phyloP scores from a whole-genome alignment of 768 basidiomycete species.

The Auricularia cornea region DNA sequence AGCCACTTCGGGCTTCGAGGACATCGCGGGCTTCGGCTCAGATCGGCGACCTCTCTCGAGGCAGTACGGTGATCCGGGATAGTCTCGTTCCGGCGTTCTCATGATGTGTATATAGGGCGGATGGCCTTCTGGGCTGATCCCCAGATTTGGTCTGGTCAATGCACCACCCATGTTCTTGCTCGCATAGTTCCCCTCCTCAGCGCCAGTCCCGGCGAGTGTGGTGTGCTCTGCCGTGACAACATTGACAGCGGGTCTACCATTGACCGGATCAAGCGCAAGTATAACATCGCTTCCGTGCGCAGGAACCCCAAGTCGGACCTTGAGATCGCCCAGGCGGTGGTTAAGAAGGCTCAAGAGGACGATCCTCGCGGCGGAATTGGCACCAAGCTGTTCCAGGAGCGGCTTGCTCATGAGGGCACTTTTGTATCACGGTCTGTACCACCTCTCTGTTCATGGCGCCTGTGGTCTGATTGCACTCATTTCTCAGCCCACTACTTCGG shows the following conservation, averaged over 20 bases:
- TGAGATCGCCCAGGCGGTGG: not conserved
- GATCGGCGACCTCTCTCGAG: too few relatives aligned
- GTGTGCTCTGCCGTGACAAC: too few relatives aligned
- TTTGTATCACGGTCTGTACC: not conserved
- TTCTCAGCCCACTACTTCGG: not conserved
- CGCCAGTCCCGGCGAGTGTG: too few relatives aligned
- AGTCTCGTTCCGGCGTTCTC: too few relatives aligned
- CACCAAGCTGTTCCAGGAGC: not conserved
- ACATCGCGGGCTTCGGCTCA: too few relatives aligned
- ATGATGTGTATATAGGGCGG: too few relatives aligned
- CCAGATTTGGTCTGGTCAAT: too few relatives aligned
- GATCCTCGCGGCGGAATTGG: not conserved
- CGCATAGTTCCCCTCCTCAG: too few relatives aligned
- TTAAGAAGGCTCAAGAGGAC: not conserved
- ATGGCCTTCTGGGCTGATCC: too few relatives aligned
- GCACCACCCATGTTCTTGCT: too few relatives aligned
- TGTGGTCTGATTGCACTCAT: not conserved
- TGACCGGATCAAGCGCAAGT: not conserved
- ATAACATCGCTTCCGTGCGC: not conserved
- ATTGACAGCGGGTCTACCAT: not conserved
- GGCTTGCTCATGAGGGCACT: not conserved
- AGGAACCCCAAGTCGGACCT: not conserved
- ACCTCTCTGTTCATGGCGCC: not conserved
- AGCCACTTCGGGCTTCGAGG: too few relatives aligned
- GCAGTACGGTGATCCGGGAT: too few relatives aligned